Evolutionary conservation across 1,284 basidiomycete species (phyloP).

Genomic region (Moesziomyces antarcticus): DNA sequence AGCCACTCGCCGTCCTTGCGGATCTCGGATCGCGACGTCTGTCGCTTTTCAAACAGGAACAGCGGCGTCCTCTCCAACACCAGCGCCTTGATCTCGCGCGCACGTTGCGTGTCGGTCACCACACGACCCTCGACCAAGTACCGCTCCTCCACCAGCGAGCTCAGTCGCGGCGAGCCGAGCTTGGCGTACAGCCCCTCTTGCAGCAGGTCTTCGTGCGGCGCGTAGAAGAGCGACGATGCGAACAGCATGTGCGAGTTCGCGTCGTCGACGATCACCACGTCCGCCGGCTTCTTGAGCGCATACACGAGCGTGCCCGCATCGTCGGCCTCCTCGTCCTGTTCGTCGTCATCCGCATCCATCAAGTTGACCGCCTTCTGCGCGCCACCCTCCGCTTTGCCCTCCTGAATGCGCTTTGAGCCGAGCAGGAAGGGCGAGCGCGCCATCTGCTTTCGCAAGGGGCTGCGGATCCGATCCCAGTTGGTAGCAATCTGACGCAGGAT

Average conservation of each 20-base stretch:
- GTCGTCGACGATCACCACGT: slow-evolving; percentile 67
- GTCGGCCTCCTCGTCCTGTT: slow-evolving; percentile 61
- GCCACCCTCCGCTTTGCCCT: slow-evolving; percentile 9
- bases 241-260: slow-evolving; percentile 67
- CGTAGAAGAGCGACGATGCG: slow-evolving; percentile 73
- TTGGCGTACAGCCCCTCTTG: slow-evolving; percentile 71
- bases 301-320: slow-evolving; percentile 62
- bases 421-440: slow-evolving; percentile 78
- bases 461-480: slow-evolving; percentile 75
- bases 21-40: slow-evolving; percentile 73
- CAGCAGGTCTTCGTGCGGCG: slow-evolving; percentile 88
- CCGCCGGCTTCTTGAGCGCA: slow-evolving; percentile 62
- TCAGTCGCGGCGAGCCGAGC: slow-evolving; percentile 76
- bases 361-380: slow-evolving; percentile 23
- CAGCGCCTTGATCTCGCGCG: slow-evolving; percentile 57
- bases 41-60: slow-evolving; percentile 88
- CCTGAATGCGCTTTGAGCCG: slow-evolving; percentile 73
- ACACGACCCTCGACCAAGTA: slow-evolving; percentile 73
- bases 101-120: slow-evolving; percentile 53
- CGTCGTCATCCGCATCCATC: slow-evolving; percentile 43
- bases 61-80: slow-evolving; percentile 89
- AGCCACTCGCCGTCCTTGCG: slow-evolving; percentile 79
- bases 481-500: slow-evolving; percentile 85
- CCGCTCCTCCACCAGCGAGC: slow-evolving; percentile 79
- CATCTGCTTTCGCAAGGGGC: slow-evolving; percentile 75